These are phyloP conservation scores for Byssoonygena ceratinophila DNA, from an alignment of 2,329 filamentous ascomycete species.

Conservation along the genomic window DNA sequence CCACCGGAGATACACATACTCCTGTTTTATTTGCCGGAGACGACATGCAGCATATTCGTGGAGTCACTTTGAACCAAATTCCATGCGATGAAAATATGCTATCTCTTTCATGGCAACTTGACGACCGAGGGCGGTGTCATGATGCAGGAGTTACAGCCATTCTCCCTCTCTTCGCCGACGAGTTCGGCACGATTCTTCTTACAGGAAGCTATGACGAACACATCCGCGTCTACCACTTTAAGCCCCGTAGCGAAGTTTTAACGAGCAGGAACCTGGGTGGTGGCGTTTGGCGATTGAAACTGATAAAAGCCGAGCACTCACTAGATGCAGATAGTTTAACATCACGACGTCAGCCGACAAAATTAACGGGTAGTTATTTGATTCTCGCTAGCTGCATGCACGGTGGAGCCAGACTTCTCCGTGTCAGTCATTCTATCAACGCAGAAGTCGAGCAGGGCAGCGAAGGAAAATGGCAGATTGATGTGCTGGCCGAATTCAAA, in stretches of 20 bases:
- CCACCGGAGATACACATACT: background rate
- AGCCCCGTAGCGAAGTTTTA: slow-evolving; percentile 41
- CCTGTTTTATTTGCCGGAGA: slow-evolving; percentile 32
- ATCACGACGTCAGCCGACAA: background rate
- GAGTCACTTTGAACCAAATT: slow-evolving; percentile 19
- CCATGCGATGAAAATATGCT: slow-evolving; percentile 13
- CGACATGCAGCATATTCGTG: slow-evolving; percentile 31
- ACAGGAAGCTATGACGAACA: slow-evolving; percentile 90
- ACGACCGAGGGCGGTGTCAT: slow-evolving; percentile 50
- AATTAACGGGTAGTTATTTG: slow-evolving; percentile 27
- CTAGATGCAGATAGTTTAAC: background rate
- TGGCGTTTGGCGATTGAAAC: slow-evolving; percentile 77
- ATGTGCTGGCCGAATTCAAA: slow-evolving; percentile 60
- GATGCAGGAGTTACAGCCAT: slow-evolving; percentile 82
- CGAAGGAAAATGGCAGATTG: slow-evolving; percentile 47
- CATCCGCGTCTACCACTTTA: slow-evolving; percentile 51
- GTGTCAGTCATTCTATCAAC: slow-evolving; percentile 26
- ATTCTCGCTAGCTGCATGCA: slow-evolving; percentile 93
- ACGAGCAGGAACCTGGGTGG: slow-evolving; percentile 58
- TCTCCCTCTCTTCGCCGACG: slow-evolving; percentile 50
- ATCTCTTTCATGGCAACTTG: slow-evolving; percentile 18
- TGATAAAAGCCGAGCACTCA: slow-evolving; percentile 26
- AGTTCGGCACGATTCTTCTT: slow-evolving; percentile 50
- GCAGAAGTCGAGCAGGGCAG: slow-evolving; percentile 30
- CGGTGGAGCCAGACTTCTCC: slow-evolving; percentile 61